Evolutionary conservation across 2,329 filamentous ascomycete genomes (phyloP).

Genomic region (Fusarium robinianum): DNA sequence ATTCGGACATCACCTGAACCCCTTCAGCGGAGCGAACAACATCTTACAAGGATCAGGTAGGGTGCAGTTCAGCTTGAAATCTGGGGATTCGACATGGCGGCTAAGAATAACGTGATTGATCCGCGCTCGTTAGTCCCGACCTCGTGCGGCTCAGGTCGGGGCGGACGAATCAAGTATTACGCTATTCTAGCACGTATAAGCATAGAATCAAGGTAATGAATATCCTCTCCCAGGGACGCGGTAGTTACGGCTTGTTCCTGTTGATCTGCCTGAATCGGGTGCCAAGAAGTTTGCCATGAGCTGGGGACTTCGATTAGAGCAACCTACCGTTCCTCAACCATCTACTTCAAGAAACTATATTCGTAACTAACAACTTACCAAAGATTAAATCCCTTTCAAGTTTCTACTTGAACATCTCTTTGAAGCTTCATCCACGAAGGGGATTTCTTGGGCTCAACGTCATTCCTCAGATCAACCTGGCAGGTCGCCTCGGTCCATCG

Average conservation of each 20-base stretch:
- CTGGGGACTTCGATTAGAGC: too few relatives aligned
- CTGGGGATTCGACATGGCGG: constrained; percentile 29
- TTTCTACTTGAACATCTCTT: not conserved
- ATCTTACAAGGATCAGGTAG: too few relatives aligned
- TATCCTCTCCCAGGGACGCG: constrained; percentile 5
- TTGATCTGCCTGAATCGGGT: constrained; percentile 1
- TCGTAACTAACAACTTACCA: too few relatives aligned
- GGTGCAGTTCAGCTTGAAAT: constrained; percentile 18
- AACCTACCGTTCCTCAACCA: too few relatives aligned
- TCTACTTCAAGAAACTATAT: too few relatives aligned
- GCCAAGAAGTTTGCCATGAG: too few relatives aligned
- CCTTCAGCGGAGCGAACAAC: too few relatives aligned
- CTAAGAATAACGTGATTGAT: constrained; percentile 30
- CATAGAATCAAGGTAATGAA: constrained; percentile 25
- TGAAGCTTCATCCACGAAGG: too few relatives aligned
- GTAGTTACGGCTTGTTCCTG: constrained; percentile 8
- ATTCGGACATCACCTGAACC: not conserved
- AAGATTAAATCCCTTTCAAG: not conserved
- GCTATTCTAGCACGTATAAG: constrained; percentile 22
- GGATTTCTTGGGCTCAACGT: too few relatives aligned
- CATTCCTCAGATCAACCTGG: not conserved
- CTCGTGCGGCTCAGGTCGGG: constrained; percentile 13
- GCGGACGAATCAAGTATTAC: constrained; percentile 16
- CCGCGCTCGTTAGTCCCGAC: constrained; percentile 16
- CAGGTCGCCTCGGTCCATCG: constrained; percentile 19